These are phyloP conservation scores for Plasmodium berghei DNA, from an alignment of 169 alveolate genomes.

Conservation along the genomic window DNA sequence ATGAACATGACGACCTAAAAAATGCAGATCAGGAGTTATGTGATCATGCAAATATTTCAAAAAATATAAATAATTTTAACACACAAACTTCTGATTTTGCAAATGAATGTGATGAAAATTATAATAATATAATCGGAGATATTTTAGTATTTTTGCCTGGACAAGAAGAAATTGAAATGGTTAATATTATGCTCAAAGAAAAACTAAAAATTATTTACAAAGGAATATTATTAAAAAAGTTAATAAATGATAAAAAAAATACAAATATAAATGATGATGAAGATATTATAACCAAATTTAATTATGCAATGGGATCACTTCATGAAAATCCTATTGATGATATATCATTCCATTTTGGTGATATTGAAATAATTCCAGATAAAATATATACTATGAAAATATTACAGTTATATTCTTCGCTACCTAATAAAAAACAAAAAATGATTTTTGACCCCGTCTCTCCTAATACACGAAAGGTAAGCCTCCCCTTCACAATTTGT, in stretches of 20 bases:
- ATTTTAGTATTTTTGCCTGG: slow-evolving; percentile 96
- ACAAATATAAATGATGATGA: slow-evolving; percentile 14
- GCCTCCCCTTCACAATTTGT: too few relatives aligned
- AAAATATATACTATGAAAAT: slow-evolving; percentile 66
- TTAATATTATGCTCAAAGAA: slow-evolving; percentile 78
- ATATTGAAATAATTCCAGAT: slow-evolving; percentile 55
- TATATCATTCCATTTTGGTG: slow-evolving; percentile 76
- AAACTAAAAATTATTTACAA: slow-evolving; percentile 80
- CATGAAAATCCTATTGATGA: slow-evolving; percentile 13
- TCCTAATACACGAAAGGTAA: slow-evolving; percentile 71
- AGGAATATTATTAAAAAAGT: slow-evolving; percentile 71
- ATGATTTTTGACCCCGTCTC: slow-evolving; percentile 89
- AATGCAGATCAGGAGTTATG: not conserved
- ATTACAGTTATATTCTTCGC: slow-evolving; percentile 85
- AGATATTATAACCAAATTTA: slow-evolving; percentile 17
- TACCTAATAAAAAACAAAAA: slow-evolving; percentile 88
- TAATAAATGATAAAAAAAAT: slow-evolving; percentile 44
- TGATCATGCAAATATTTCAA: not conserved
- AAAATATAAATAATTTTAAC: not conserved
- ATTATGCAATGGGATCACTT: slow-evolving; percentile 1
- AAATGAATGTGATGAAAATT: not conserved
- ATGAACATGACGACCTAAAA: not conserved
- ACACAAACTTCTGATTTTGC: not conserved
- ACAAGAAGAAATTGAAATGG: slow-evolving; percentile 95
- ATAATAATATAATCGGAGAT: slow-evolving; percentile 84